Evolutionary conservation across 2,329 filamentous ascomycete species (phyloP).

Genomic region (Stachybotrys elegans): DNA sequence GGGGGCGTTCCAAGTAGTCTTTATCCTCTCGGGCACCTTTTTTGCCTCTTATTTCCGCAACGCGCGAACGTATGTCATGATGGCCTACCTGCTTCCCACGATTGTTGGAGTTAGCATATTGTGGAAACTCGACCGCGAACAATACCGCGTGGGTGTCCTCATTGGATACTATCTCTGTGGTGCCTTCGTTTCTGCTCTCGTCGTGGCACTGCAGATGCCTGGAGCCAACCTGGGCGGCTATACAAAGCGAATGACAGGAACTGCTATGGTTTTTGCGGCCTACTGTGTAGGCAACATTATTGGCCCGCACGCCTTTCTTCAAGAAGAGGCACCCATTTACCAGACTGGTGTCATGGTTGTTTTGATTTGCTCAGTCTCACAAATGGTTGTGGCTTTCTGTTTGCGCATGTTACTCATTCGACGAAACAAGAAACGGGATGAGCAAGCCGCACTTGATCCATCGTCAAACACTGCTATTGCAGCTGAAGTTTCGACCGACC

Average conservation of each 20-base stretch:
- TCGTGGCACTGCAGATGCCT: slow-evolving; percentile 48
- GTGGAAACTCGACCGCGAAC: slow-evolving; percentile 39
- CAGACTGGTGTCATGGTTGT: slow-evolving; percentile 46
- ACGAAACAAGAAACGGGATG: too few relatives aligned
- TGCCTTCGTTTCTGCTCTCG: slow-evolving; percentile 44
- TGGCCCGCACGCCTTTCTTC: slow-evolving; percentile 40
- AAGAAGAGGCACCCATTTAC: slow-evolving; percentile 40
- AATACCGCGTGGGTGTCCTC: slow-evolving; percentile 40
- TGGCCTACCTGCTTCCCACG: too few relatives aligned
- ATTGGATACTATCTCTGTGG: slow-evolving; percentile 47
- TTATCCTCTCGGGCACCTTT: slow-evolving; percentile 46
- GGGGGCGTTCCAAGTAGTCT: slow-evolving; percentile 49
- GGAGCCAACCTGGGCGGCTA: slow-evolving; percentile 42
- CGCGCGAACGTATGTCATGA: too few relatives aligned
- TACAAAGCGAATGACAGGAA: slow-evolving; percentile 40
- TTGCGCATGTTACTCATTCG: too few relatives aligned
- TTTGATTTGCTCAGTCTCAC: too few relatives aligned
- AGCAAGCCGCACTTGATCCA: too few relatives aligned
- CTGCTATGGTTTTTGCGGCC: slow-evolving; percentile 42
- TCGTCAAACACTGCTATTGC: too few relatives aligned
- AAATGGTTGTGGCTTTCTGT: too few relatives aligned
- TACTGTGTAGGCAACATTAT: too few relatives aligned
- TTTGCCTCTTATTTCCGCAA: too few relatives aligned
- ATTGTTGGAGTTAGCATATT: slow-evolving; percentile 44
- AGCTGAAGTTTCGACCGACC: too few relatives aligned